phyloP scores from a whole-genome alignment of 169 alveolate genomes.

The Plasmodium adleri region DNA sequence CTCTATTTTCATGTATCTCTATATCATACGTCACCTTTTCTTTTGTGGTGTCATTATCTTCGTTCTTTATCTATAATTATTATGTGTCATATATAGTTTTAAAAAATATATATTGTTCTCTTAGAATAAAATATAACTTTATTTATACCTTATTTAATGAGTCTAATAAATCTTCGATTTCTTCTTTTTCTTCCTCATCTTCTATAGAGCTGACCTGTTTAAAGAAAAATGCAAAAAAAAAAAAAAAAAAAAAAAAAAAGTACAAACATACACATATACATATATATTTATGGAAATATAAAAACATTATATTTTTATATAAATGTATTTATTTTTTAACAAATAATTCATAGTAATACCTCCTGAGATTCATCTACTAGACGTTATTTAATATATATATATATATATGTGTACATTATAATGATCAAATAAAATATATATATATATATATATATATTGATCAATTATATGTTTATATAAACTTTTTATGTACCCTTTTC shows the following conservation, averaged over 20 bases:
- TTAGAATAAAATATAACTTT: background rate
- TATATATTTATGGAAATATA: background rate
- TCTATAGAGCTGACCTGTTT: slow-evolving; percentile 5
- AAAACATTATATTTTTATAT: too few relatives aligned
- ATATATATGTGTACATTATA: background rate
- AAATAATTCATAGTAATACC: slow-evolving; percentile 4
- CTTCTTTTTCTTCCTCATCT: slow-evolving; percentile 53
- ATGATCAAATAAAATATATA: background rate
- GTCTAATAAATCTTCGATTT: slow-evolving; percentile 51
- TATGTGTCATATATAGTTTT: background rate
- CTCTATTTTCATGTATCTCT: slow-evolving; percentile 8
- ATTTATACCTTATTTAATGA: slow-evolving; percentile 51
- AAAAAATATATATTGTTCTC: too few relatives aligned
- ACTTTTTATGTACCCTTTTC: slow-evolving; percentile 8
- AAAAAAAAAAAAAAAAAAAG: background rate
- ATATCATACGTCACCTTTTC: slow-evolving; percentile 13
- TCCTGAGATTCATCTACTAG: slow-evolving; percentile 9
- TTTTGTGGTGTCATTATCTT: slow-evolving; percentile 5
- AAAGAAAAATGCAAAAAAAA: background rate
- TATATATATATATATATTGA: too few relatives aligned
- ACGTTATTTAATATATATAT: background rate
- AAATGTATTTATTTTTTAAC: background rate
- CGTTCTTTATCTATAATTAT: slow-evolving; percentile 19
- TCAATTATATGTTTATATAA: background rate
- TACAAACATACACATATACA: background rate